Conservation (phyloP, 2,329 filamentous ascomycete genomes). For the Orbilia quercus region DNA sequence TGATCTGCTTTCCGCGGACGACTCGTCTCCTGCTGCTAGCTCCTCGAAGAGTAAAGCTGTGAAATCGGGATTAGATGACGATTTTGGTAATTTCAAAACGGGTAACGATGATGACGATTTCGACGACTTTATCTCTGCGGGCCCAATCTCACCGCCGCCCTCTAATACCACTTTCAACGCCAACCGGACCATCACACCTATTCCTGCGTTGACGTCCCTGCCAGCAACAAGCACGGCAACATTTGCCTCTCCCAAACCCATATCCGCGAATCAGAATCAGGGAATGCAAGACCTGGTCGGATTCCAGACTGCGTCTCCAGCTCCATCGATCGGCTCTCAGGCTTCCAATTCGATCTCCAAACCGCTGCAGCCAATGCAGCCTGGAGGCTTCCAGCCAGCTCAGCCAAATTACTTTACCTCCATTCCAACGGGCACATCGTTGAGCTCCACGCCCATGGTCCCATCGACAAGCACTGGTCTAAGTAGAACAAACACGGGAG, state of each 20-base stretch:
- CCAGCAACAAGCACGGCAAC: slow-evolving; percentile 65
- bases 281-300: slow-evolving; percentile 82
- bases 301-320: slow-evolving; percentile 83
- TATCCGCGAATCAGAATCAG: slow-evolving; percentile 82
- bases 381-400: slow-evolving; percentile 74
- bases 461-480: slow-evolving; percentile 61
- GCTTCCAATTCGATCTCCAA: slow-evolving; percentile 64
- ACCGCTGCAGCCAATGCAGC: slow-evolving; percentile 63
- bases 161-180: slow-evolving; percentile 57
- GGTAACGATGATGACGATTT: slow-evolving; percentile 88
- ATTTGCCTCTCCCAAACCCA: slow-evolving; percentile 82
- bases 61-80: slow-evolving; percentile 64
- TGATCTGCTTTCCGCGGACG: slow-evolving; percentile 90
- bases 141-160: slow-evolving; percentile 67
- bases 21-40: slow-evolving; percentile 69
- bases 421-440: slow-evolving; percentile 67
- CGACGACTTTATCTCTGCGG: slow-evolving; percentile 94
- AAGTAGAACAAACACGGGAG: slow-evolving; percentile 60
- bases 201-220: slow-evolving; percentile 65
- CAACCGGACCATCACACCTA: slow-evolving; percentile 60
- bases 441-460: slow-evolving; percentile 19
- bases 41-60: slow-evolving; percentile 64
- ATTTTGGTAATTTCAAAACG: slow-evolving; percentile 64
- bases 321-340: slow-evolving; percentile 68
- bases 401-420: slow-evolving; percentile 97